Conservation (phyloP, 805 yeast species). For the Candida corydali region DNA sequence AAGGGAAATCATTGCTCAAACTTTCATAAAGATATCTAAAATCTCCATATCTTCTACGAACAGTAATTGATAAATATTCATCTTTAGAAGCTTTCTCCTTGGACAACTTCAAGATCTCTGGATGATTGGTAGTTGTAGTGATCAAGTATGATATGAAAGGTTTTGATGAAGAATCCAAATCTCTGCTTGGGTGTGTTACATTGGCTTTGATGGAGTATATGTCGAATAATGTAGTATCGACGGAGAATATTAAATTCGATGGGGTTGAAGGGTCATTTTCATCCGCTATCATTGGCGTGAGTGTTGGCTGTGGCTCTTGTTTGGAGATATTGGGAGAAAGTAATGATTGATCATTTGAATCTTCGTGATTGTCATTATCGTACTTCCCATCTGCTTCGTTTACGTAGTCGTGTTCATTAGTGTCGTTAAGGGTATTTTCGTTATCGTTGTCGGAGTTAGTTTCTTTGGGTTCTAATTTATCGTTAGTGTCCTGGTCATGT, state of each 20-base stretch:
- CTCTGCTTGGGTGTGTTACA: slow-evolving; percentile 65
- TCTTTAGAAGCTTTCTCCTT: slow-evolving; percentile 13
- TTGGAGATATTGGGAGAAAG: neutral
- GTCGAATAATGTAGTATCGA: slow-evolving; percentile 10
- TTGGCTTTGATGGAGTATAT: slow-evolving; percentile 17
- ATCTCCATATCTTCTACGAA: slow-evolving; percentile 83
- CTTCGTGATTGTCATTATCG: too few species aligned
- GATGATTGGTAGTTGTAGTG: slow-evolving; percentile 59
- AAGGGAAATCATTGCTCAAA: slow-evolving; percentile 73
- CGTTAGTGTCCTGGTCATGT: neutral
- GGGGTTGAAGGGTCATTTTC: too few species aligned
- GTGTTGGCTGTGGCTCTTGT: neutral
- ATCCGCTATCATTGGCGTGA: too few species aligned
- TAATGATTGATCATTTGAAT: neutral
- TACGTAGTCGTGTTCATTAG: neutral
- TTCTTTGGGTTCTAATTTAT: neutral
- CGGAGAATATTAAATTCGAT: neutral
- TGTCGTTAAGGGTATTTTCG: neutral
- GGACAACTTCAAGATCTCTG: slow-evolving; percentile 42
- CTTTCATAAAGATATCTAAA: slow-evolving; percentile 75
- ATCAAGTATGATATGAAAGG: slow-evolving; percentile 73
- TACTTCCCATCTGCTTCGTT: too few species aligned
- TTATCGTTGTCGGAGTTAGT: neutral
- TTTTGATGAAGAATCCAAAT: slow-evolving; percentile 64
- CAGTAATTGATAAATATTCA: slow-evolving; percentile 33